These are phyloP conservation scores for Tylopilus balloui DNA, from an alignment of 768 basidiomycete species.

Conservation along the genomic window DNA sequence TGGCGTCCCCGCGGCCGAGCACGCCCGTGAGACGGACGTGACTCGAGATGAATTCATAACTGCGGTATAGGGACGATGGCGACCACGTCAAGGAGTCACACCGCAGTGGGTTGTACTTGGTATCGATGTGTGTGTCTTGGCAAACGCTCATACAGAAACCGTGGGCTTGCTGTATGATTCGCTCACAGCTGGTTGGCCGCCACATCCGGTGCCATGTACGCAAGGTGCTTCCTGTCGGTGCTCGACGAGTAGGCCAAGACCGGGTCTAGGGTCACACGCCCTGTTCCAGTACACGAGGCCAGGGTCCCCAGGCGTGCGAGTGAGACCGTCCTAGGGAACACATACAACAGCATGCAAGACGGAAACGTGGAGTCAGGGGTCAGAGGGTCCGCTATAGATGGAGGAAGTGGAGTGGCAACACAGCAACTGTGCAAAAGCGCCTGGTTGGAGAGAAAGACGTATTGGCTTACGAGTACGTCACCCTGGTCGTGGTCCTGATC, in stretches of 20 bases:
- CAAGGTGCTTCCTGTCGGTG: background rate
- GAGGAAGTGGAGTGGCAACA: background rate
- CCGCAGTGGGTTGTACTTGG: background rate
- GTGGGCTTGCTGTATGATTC: conserved; percentile 6
- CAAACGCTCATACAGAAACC: background rate
- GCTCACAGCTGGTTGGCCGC: background rate
- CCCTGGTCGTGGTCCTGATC: background rate
- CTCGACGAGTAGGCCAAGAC: background rate
- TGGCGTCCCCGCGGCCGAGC: conserved; percentile 16
- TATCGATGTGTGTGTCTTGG: background rate
- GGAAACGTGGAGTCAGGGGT: background rate
- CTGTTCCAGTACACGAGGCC: conserved; percentile 9
- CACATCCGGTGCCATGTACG: background rate
- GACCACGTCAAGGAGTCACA: background rate
- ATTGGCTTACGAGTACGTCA: conserved; percentile 9
- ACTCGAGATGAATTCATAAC: conserved; percentile 8
- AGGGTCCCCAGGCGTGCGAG: conserved; percentile 17
- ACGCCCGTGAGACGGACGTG: background rate
- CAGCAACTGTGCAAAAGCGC: background rate
- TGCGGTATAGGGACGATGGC: background rate
- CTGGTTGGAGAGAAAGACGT: conserved; percentile 3
- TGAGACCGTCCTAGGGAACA: background rate
- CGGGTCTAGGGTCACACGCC: conserved; percentile 4
- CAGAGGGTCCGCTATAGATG: conserved; percentile 1
- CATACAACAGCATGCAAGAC: conserved; percentile 6